phyloP scores from a whole-genome alignment of 2,329 filamentous ascomycete species.

The Alternaria sp. region DNA sequence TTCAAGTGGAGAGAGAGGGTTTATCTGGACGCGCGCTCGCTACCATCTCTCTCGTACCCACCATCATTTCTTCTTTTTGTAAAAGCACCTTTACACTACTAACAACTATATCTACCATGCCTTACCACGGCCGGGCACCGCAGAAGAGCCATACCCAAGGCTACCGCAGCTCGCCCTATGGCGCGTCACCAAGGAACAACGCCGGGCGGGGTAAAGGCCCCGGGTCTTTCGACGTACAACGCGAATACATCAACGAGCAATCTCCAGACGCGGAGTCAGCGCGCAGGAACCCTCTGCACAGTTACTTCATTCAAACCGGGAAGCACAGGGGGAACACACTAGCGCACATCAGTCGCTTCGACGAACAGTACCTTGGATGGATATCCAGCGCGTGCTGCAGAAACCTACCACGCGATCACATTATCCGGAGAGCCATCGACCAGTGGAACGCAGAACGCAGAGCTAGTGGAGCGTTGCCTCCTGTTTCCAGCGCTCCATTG shows the following conservation, averaged over 20 bases:
- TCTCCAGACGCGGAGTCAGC: neutral
- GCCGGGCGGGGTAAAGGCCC: neutral
- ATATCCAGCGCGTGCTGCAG: neutral
- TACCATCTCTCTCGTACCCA: neutral
- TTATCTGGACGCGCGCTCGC: neutral
- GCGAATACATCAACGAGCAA: neutral
- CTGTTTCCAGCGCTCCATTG: neutral
- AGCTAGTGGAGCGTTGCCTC: neutral
- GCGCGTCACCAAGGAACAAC: neutral
- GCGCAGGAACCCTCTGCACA: neutral
- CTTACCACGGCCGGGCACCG: neutral
- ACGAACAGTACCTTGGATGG: neutral
- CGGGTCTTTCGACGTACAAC: neutral
- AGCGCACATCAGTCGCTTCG: neutral
- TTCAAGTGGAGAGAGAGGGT: no score
- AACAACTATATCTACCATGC: neutral
- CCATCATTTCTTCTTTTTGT: neutral
- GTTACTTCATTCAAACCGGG: neutral
- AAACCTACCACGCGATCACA: neutral
- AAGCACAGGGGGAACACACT: neutral
- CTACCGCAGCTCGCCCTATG: neutral
- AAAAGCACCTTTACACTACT: neutral
- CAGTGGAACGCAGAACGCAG: neutral
- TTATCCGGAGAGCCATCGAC: neutral
- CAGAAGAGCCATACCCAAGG: neutral